Evolutionary conservation across 2,329 filamentous ascomycete genomes (phyloP), one percentile per base, ranked within the genome.

Genomic region (Sporothrix pseudoabietina): DNA sequence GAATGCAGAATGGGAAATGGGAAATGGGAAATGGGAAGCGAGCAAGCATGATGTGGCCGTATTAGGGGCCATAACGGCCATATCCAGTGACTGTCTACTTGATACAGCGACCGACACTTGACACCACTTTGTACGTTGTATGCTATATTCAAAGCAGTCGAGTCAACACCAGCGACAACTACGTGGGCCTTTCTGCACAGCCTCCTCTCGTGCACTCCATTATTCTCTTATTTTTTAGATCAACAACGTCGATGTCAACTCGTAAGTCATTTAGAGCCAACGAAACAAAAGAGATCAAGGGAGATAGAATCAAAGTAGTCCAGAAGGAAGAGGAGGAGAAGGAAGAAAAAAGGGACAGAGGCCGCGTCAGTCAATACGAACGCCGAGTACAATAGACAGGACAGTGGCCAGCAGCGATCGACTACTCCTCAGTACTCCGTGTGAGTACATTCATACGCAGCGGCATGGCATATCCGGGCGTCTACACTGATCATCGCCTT

Each of bases 381-480:
- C 22, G 63, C 30, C 14, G 41, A 30, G 41, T 41, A 49, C 63
- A 49, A 16, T n/a, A 26, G 26, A 30, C n/a, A 12, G 19, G 8
- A 41, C 32, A 47, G 41, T n/a, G 7, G 63, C 10, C 41, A 19
- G 49, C 63, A 52, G 63, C 12, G 63, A 32, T 49, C 16, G 22
- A 5, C 44, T 35, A 4, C 35, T 35, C 35, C 8, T 35, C 35
- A 35, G 8, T 35, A 3, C 35, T 7, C 7, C 7, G 39, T 16
- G 44, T 41, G 41, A 22, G 55, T 63, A 12, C n/a, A 47, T 2
- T 6, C 22, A 22, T 4, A 66, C 52, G 52, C 59, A 47, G 30
- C 61, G 61, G 39, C 61, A 65, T 65, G 16, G 61, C 39, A 65
- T 30, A 65, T 16, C 22, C 39, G 22, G 61, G 41, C 61, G 61